Percentiles rank a stretch among this genome's conserved stretches.
Evolutionary conservation across 2,329 filamentous ascomycete species (phyloP).

Genomic region (Fusarium oxysporum): DNA sequence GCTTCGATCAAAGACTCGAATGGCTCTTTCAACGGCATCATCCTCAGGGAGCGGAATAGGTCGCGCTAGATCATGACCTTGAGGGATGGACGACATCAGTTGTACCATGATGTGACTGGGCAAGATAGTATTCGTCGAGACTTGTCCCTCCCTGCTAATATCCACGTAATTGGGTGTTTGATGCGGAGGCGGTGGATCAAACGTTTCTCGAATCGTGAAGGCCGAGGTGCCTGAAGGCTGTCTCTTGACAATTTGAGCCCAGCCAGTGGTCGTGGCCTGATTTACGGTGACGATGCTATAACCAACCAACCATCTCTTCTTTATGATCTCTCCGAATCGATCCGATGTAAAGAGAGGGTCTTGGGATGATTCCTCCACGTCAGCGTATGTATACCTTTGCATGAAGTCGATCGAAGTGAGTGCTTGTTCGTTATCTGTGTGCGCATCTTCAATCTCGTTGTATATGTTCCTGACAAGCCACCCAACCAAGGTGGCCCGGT

Average conservation of each 20-base stretch:
- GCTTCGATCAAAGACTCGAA: constrained; percentile 85
- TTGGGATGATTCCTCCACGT: constrained; percentile 80
- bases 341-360: constrained; percentile 74
- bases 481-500: constrained; percentile 84
- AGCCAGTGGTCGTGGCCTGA: constrained; percentile 73
- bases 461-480: constrained; percentile 93
- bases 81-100: constrained; percentile 72
- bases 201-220: constrained; percentile 70
- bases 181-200: constrained; percentile 67
- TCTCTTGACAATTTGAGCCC: constrained; percentile 77
- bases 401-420: constrained; percentile 95
- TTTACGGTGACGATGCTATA: constrained; percentile 80
- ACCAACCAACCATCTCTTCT: constrained; percentile 78
- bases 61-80: constrained; percentile 68
- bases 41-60: constrained; percentile 81
- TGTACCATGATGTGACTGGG: constrained; percentile 80
- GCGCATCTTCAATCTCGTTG: constrained; percentile 77
- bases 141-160: constrained; percentile 61
- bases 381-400: constrained; percentile 87
- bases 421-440: constrained; percentile 89
- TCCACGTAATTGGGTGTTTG: constrained; percentile 63
- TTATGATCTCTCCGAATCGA: constrained; percentile 73
- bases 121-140: constrained; percentile 70
- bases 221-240: constrained; percentile 76
- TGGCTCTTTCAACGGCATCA: constrained; percentile 77